Conservation (phyloP, 1,284 basidiomycete genomes). For the Bondarzewia mesenterica region DNA sequence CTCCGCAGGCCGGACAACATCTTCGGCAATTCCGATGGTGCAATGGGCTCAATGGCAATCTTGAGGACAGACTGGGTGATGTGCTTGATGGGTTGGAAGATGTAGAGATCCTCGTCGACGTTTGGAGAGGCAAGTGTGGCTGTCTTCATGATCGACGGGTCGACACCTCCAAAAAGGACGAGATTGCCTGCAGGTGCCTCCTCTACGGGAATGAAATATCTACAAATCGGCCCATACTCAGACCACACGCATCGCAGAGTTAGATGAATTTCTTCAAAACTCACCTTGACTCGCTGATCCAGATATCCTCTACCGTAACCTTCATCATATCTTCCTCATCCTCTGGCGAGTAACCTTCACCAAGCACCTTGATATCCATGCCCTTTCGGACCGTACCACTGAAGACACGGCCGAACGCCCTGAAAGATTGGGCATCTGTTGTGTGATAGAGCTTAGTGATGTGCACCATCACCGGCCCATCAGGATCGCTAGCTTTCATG, state of each 20-base stretch:
- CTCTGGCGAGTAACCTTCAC: slow-evolving; percentile 93
- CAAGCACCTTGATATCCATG: slow-evolving; percentile 88
- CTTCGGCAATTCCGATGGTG: slow-evolving; percentile 95
- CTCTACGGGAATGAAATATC: slow-evolving; percentile 85
- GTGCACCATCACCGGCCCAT: slow-evolving; percentile 89
- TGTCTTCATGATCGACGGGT: slow-evolving; percentile 91
- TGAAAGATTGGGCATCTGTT: slow-evolving; percentile 91
- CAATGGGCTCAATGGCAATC: slow-evolving; percentile 96
- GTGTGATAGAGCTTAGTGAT: slow-evolving; percentile 94
- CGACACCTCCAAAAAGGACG: slow-evolving; percentile 88
- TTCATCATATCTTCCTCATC: slow-evolving; percentile 98
- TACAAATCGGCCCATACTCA: too few species aligned
- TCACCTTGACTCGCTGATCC: slow-evolving; percentile 86
- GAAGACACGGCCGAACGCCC: slow-evolving; percentile 91
- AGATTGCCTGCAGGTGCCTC: slow-evolving; percentile 90
- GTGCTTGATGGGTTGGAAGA: slow-evolving; percentile 93
- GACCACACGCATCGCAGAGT: background rate
- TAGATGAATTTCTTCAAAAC: slow-evolving; percentile 12
- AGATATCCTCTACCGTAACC: slow-evolving; percentile 79
- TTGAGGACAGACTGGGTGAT: slow-evolving; percentile 98
- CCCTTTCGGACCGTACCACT: slow-evolving; percentile 86
- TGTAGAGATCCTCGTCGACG: slow-evolving; percentile 81
- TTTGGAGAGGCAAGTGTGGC: slow-evolving; percentile 78
- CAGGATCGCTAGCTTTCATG: slow-evolving; percentile 79
- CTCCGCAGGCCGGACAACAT: slow-evolving; percentile 96